Evolutionary conservation across 768 basidiomycete genomes (phyloP).

Genomic region (Steccherinum ochraceum): DNA sequence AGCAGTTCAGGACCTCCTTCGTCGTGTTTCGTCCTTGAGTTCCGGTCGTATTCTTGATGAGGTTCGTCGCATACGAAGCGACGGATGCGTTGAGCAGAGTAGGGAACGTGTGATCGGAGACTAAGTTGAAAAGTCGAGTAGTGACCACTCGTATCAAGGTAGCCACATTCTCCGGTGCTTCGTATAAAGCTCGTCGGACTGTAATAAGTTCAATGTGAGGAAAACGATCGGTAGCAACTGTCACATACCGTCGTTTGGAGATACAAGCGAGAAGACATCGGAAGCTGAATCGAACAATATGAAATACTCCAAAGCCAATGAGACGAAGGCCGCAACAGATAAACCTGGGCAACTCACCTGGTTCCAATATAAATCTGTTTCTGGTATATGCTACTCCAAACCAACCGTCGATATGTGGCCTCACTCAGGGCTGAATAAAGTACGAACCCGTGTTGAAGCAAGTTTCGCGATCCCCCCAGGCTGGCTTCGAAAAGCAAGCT

Average conservation of each 20-base stretch:
- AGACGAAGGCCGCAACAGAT: background rate
- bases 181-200: conserved; percentile 79
- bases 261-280: conserved; percentile 86
- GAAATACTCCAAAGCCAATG: conserved; percentile 52
- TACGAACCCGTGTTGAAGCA: conserved; percentile 62
- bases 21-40: conserved; percentile 59
- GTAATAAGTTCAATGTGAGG: background rate
- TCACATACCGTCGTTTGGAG: conserved; percentile 73
- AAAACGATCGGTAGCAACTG: conserved; percentile 3
- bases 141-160: conserved; percentile 73
- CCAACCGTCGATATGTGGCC: background rate
- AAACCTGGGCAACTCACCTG: conserved; percentile 47
- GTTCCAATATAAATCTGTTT: conserved; percentile 82
- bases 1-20: conserved; percentile 85
- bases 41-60: conserved; percentile 54
- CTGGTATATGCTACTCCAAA: conserved; percentile 56
- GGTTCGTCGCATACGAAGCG: conserved; percentile 59
- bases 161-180: conserved; percentile 82
- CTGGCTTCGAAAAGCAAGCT: conserved; percentile 82
- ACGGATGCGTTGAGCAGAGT: conserved; percentile 48
- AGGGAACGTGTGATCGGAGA: conserved; percentile 79
- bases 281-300: conserved; percentile 83
- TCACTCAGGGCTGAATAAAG: background rate
- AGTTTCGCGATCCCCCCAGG: conserved; percentile 76
- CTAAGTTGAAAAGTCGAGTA: conserved; percentile 63